Base-by-base conservation (phyloP, 2,329 filamentous ascomycete species). In the Aspergillus vadensis region DNA sequence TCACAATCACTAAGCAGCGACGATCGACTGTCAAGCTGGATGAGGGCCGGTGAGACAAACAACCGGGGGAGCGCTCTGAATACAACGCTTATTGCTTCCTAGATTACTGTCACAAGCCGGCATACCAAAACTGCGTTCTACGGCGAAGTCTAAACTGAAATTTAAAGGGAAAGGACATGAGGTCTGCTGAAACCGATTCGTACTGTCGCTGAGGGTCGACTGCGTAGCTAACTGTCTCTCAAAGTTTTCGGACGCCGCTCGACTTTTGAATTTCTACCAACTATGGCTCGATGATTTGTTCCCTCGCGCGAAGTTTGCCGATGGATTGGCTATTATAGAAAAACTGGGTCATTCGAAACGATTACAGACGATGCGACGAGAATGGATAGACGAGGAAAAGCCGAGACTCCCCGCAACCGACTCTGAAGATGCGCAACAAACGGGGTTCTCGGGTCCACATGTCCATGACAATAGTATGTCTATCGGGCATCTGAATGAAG, bases 261-360 rank as follows among this genome's bases (percentile, higher is more conserved):
- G 88, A 15, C 83, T 99, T 23, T 83, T 99, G 51, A 91, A 91
- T 23, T 91, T 96, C 73, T 99, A 98, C 73, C 95, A 98, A 74
- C 78, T 97, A 58, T 99, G 95, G 95, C 89, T 99, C 2, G 94
- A 99, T 76, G 92, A 97, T 71, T 82, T 99, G 12, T 99, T 93
- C 71, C 95, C 95, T 12, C 92, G 96, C 71, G 95, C 94, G 5
- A 94, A 92, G 71, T 99, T 99, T 71, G 85, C 91, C 51, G 95
- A 99, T 70, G 95, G 91, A 2, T 81, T 98, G 6, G 80, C 84
- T 41, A 97, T 98, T 81, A 91, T 98, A 2, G 95, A 99, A 75
- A 97, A 96, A 77, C 83, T 92, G 0, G 95, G 95, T 1, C 95
- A 97, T 76, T 91, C 89, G 69, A 93, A 91, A 72, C 82, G 83